Evolutionary conservation across 495 filamentous ascomycete species (phyloP), one percentile per base, ranked within the genome.

Genomic region (Xanthoparmelia taractica): DNA sequence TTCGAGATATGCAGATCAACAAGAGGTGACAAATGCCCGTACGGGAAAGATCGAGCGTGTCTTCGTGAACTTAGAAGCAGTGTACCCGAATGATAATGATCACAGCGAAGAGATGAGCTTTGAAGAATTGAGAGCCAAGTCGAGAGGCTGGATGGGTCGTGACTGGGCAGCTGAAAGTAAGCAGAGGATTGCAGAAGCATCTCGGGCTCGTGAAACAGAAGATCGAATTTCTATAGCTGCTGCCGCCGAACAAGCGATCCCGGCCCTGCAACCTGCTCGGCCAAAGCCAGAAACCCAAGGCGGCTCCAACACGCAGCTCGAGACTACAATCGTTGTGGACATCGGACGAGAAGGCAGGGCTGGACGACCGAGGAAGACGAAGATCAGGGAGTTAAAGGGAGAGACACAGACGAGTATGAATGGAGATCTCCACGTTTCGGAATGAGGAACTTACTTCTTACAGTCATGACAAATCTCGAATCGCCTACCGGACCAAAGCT

Each of bases 401-500:
- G 88, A 92, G 72, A 90, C 90, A 20, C 90, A 95, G 73, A 95
- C 89, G 12, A 85, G 89, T 93, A 77, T 73, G 85, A 78, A 57
- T 29, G 36, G 12, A 25, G 27, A 27, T 58, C 55, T 31, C 27
- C 34, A 57, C 45, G 36, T 17, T 38, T 55, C 33, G 15, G 20
- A 33, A 12, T 8, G 18, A 11, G 54, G 15, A 27, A 25, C 71
- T 77, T 63, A 78, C 33, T 52, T 47, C 23, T 12, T 65, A 40
- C 66, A 92, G 92, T 97, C 72, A 91, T 94, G 82, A 89, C 91
- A 58, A 97, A 96, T 64, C 79, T 97, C 48, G 88, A 90, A 66
- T 97, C 92, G 15, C 92, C 92, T 1, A 87, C 88, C 0, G 83
- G 84, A 18, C 84, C 84, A 2, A 96, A 91, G 71, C 80, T 91